phyloP scores from a whole-genome alignment of 2,329 filamentous ascomycete species.

The Alternaria tenuissima region DNA sequence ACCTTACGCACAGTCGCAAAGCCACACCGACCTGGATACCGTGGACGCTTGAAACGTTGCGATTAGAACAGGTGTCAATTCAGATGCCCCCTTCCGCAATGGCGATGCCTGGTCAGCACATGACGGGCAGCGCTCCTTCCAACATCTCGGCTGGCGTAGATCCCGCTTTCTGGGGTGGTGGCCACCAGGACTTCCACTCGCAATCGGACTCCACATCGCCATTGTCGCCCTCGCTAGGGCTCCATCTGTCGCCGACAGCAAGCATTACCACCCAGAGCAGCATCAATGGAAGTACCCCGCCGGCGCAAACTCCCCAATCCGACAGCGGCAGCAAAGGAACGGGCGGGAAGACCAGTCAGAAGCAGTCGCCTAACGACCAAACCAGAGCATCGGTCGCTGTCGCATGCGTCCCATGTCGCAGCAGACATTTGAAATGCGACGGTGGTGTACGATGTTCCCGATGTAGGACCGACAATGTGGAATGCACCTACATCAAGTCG shows the following conservation, averaged over 20 bases:
- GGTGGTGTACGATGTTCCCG: conserved; percentile 59
- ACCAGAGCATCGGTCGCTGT: conserved; percentile 49
- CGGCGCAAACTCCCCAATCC: conserved; percentile 42
- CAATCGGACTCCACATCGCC: conserved; percentile 33
- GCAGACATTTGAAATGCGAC: conserved; percentile 63
- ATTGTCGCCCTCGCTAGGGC: conserved; percentile 30
- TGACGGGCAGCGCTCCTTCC: conserved; percentile 30
- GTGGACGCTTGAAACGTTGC: conserved; percentile 11
- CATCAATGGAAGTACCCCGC: conserved; percentile 40
- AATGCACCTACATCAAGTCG: conserved; percentile 62
- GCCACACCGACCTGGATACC: conserved; percentile 20
- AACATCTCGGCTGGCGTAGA: conserved; percentile 40
- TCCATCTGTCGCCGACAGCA: conserved; percentile 42
- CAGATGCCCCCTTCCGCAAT: conserved; percentile 34
- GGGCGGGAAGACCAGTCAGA: conserved; percentile 31
- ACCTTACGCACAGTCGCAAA: conserved; percentile 32
- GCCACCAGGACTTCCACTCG: conserved; percentile 33
- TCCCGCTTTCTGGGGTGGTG: conserved; percentile 45
- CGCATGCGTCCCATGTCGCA: conserved; percentile 63
- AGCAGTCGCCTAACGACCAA: conserved; percentile 26
- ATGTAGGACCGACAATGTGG: conserved; percentile 55
- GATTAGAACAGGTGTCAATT: conserved; percentile 4
- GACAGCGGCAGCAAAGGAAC: conserved; percentile 30
- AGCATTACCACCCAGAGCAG: conserved; percentile 44
- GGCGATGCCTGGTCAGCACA: conserved; percentile 37